A percentile compares a stretch with the other conserved stretches of the same genome.
These are phyloP conservation scores for Seiridium unicorne DNA, from an alignment of 2,329 filamentous ascomycete species.

Conservation along the genomic window DNA sequence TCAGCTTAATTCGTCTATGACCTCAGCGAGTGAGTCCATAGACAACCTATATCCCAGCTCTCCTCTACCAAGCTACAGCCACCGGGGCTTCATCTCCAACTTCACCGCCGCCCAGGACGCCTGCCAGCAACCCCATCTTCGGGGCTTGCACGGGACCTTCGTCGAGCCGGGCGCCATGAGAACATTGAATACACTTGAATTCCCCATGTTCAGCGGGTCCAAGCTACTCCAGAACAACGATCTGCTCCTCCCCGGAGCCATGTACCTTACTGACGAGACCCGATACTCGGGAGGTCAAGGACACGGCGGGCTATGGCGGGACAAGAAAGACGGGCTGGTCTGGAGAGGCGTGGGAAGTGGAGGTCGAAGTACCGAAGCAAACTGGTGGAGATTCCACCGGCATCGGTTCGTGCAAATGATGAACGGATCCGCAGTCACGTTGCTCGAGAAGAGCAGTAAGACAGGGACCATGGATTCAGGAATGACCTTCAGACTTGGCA, in stretches of 20 bases:
- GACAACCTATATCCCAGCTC: conserved; percentile 19
- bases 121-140: conserved; percentile 50
- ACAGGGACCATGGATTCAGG: conserved; percentile 48
- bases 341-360: conserved; percentile 68
- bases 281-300: conserved; percentile 56
- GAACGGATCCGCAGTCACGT: conserved; percentile 58
- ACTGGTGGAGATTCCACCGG: conserved; percentile 69
- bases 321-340: conserved; percentile 53
- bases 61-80: conserved; percentile 24
- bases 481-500: background rate
- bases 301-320: conserved; percentile 56
- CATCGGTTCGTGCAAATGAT: conserved; percentile 69
- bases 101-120: conserved; percentile 54
- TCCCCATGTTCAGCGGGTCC: conserved; percentile 59
- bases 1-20: background rate
- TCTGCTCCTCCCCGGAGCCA: conserved; percentile 59
- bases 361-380: conserved; percentile 49
- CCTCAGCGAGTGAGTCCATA: background rate
- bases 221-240: conserved; percentile 61
- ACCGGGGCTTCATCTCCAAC: conserved; percentile 49
- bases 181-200: conserved; percentile 43
- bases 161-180: conserved; percentile 47
- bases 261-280: conserved; percentile 59
- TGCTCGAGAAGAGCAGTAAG: conserved; percentile 42
- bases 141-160: conserved; percentile 50